Percentiles rank a stretch among this genome's conserved stretches.
phyloP scores from a whole-genome alignment of 345 rosid species.

The Euphorbia lathyris region DNA sequence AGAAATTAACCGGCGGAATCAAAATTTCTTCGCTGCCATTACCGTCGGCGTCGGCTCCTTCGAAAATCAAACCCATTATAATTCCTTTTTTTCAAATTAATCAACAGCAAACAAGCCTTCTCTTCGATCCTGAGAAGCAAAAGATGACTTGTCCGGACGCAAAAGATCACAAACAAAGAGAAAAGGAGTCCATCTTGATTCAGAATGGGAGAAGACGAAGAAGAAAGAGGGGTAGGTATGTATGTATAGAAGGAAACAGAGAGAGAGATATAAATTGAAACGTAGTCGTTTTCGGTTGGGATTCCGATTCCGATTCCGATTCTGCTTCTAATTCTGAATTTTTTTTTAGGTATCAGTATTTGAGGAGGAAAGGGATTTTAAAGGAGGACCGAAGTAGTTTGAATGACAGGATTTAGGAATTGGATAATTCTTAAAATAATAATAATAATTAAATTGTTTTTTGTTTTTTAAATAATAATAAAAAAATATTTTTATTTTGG shows the following conservation, averaged over 20 bases:
- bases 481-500: too few relatives aligned
- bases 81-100: too few relatives aligned
- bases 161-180: background rate
- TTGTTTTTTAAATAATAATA: background rate
- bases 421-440: background rate
- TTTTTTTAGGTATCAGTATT: background rate
- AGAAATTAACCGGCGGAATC: conserved; percentile 68
- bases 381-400: background rate
- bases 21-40: conserved; percentile 17
- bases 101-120: background rate
- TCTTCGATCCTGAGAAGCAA: background rate
- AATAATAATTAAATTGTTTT: background rate
- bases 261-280: background rate
- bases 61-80: conserved; percentile 40
- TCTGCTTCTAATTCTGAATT: background rate
- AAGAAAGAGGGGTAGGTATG: background rate
- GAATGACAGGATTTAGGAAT: background rate
- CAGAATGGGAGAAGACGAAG: background rate
- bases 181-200: conserved; percentile 1
- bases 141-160: background rate
- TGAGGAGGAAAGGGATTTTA: background rate
- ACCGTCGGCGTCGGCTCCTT: conserved; percentile 20
- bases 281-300: background rate
- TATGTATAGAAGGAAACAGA: background rate
- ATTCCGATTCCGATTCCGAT: conserved; percentile 3